Evolutionary conservation across 306 rosid species (phyloP).

Genomic region (Senna tora): DNA sequence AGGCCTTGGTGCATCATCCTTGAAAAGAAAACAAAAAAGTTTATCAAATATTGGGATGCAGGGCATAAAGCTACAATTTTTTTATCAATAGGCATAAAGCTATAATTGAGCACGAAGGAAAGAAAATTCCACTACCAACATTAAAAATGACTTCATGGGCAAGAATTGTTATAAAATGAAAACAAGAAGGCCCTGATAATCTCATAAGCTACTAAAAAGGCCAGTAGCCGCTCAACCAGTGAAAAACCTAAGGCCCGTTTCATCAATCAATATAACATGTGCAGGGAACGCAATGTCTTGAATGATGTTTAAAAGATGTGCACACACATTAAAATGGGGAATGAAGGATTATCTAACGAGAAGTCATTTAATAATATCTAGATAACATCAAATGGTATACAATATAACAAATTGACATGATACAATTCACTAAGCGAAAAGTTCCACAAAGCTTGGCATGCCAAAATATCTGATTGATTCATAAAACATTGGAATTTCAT

Average conservation of each 20-base stretch:
- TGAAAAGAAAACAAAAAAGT: constrained; percentile 23
- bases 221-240: too few relatives aligned
- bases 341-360: neutral
- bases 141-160: neutral
- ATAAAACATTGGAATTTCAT: neutral
- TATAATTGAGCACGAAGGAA: neutral
- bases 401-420: neutral
- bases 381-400: neutral
- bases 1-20: constrained; percentile 76
- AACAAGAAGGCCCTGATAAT: neutral
- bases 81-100: too few relatives aligned
- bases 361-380: neutral
- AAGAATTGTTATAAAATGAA: neutral
- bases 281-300: neutral
- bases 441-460: neutral
- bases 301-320: neutral
- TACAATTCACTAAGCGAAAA: neutral
- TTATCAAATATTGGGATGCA: neutral
- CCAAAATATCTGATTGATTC: neutral
- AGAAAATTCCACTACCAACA: neutral
- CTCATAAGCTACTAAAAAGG: too few relatives aligned
- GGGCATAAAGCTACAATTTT: neutral
- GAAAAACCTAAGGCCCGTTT: too few relatives aligned
- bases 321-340: neutral
- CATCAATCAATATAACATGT: too few relatives aligned